These are phyloP conservation scores for Amorphotheca resinae DNA, from an alignment of 495 filamentous ascomycete species.

Conservation along the genomic window DNA sequence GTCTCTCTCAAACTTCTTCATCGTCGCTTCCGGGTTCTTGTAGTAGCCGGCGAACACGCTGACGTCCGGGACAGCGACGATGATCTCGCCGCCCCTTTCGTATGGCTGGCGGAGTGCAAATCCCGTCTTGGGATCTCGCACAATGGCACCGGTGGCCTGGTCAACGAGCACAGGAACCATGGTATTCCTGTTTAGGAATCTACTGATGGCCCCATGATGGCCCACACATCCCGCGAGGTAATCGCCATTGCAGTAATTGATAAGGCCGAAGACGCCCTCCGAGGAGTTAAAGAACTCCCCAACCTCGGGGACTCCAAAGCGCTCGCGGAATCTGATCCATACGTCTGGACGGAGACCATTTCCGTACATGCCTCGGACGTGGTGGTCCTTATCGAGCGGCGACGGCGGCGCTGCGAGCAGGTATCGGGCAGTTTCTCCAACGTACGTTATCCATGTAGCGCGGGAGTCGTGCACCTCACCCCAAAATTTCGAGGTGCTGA, in stretches of 20 bases:
- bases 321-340: slow-evolving; percentile 55
- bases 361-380: slow-evolving; percentile 55
- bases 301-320: slow-evolving; percentile 47
- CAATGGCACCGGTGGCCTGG: slow-evolving; percentile 49
- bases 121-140: slow-evolving; percentile 51
- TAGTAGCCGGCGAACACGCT: slow-evolving; percentile 56
- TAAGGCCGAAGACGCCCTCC: slow-evolving; percentile 47
- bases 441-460: slow-evolving; percentile 64
- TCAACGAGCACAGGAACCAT: slow-evolving; percentile 60
- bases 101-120: slow-evolving; percentile 51
- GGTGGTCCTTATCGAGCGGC: slow-evolving; percentile 51
- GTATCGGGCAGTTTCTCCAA: slow-evolving; percentile 72
- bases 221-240: slow-evolving; percentile 54
- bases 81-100: slow-evolving; percentile 61
- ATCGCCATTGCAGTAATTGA: slow-evolving; percentile 46
- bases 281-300: slow-evolving; percentile 56
- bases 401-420: slow-evolving; percentile 56
- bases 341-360: slow-evolving; percentile 72
- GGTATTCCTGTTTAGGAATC: slow-evolving; percentile 32
- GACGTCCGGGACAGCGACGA: slow-evolving; percentile 50
- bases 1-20: slow-evolving; percentile 55
- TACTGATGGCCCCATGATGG: slow-evolving; percentile 52
- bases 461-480: slow-evolving; percentile 53
- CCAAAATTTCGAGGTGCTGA: slow-evolving; percentile 65
- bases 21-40: slow-evolving; percentile 49